These are phyloP conservation scores for Eucalyptus camaldulensis DNA, from an alignment of 345 rosid genomes.

Conservation along the genomic window DNA sequence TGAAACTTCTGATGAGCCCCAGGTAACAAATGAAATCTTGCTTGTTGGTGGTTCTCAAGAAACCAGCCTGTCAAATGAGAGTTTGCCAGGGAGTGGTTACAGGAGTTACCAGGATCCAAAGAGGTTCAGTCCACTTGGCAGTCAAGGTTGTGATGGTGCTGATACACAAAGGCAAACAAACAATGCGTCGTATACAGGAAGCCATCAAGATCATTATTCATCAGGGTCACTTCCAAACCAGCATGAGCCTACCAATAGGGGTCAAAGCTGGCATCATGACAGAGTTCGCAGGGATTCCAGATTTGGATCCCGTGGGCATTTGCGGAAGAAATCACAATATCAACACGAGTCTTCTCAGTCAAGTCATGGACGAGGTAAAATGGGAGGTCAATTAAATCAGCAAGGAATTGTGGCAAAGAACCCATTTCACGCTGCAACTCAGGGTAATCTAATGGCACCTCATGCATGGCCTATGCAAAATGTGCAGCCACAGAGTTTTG, in stretches of 20 bases:
- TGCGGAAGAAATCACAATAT: slow-evolving; percentile 21
- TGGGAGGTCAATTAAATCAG: slow-evolving; percentile 5
- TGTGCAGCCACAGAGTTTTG: slow-evolving; percentile 22
- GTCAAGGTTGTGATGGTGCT: slow-evolving; percentile 27
- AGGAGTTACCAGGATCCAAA: slow-evolving; percentile 8
- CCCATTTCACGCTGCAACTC: neutral
- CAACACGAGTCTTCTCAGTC: slow-evolving; percentile 16
- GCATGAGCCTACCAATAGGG: slow-evolving; percentile 1
- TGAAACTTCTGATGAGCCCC: slow-evolving; percentile 13
- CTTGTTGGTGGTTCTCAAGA: slow-evolving; percentile 12
- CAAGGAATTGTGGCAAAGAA: neutral
- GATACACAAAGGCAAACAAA: slow-evolving; percentile 10
- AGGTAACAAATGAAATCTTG: slow-evolving; percentile 7
- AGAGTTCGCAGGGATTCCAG: slow-evolving; percentile 29
- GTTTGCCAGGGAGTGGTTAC: slow-evolving; percentile 5
- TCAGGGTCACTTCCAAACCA: neutral
- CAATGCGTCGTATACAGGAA: slow-evolving; percentile 12
- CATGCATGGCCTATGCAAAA: slow-evolving; percentile 8
- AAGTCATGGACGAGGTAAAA: slow-evolving; percentile 1
- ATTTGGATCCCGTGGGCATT: slow-evolving; percentile 28
- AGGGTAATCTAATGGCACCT: neutral
- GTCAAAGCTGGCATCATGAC: slow-evolving; percentile 11
- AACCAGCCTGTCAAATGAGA: slow-evolving; percentile 13
- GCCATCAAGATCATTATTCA: slow-evolving; percentile 7
- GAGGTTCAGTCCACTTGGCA: slow-evolving; percentile 9